Evolutionary conservation across 495 filamentous ascomycete genomes (phyloP).

Genomic region (Durotheca rogersii): DNA sequence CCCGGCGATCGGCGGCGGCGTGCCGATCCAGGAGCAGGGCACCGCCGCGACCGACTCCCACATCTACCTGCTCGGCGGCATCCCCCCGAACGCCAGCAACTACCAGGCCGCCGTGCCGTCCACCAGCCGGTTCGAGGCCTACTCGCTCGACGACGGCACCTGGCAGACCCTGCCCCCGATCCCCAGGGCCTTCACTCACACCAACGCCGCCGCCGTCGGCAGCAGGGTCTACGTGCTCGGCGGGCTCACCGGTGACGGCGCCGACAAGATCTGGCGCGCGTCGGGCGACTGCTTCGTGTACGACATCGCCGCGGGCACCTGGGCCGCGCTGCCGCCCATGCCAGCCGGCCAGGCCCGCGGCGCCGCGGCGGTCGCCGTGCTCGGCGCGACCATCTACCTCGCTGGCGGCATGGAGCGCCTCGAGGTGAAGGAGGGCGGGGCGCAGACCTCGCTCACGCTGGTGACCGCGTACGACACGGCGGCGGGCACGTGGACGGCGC

Average conservation of each 20-base stretch:
- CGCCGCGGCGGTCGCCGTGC: constrained; percentile 27
- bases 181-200: constrained; percentile 37
- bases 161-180: constrained; percentile 36
- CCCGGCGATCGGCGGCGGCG: constrained; percentile 9
- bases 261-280: constrained; percentile 15
- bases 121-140: constrained; percentile 14
- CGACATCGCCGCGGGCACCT: constrained; percentile 21
- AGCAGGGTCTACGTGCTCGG: constrained; percentile 45
- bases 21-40: constrained; percentile 32
- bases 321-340: constrained; percentile 27
- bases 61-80: constrained; percentile 33
- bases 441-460: constrained; percentile 19
- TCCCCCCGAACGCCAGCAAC: constrained; percentile 7
- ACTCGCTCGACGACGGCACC: constrained; percentile 17
- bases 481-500: constrained; percentile 28
- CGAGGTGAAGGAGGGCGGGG: background rate
- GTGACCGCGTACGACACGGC: constrained; percentile 40
- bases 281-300: constrained; percentile 26
- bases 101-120: constrained; percentile 1
- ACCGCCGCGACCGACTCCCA: constrained; percentile 23
- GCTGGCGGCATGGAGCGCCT: constrained; percentile 31
- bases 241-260: constrained; percentile 26
- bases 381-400: constrained; percentile 24
- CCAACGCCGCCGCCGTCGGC: constrained; percentile 38
- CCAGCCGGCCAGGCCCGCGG: constrained; percentile 27